Conservation (phyloP, 768 basidiomycete species). For the Hygrophorus pudorinus region DNA sequence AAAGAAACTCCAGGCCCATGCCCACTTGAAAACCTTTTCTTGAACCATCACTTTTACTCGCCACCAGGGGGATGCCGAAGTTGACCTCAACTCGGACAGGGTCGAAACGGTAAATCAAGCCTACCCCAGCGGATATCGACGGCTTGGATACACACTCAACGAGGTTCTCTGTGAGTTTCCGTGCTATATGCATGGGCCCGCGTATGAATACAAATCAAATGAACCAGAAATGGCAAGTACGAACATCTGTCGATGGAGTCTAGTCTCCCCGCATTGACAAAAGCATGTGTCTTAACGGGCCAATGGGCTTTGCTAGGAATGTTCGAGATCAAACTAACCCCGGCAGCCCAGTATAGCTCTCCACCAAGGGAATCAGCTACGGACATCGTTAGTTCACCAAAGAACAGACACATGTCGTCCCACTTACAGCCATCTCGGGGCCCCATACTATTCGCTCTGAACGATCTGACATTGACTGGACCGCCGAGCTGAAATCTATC, state of each 20-base stretch:
- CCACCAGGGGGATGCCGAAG: slow-evolving; percentile 73
- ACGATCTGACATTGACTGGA: slow-evolving; percentile 73
- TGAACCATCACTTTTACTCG: slow-evolving; percentile 53
- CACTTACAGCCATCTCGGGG: slow-evolving; percentile 60
- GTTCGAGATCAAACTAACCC: slow-evolving; percentile 65
- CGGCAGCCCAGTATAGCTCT: slow-evolving; percentile 71
- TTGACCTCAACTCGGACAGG: slow-evolving; percentile 84
- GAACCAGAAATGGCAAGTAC: slow-evolving; percentile 13
- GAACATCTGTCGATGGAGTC: slow-evolving; percentile 49
- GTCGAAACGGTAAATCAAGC: slow-evolving; percentile 75
- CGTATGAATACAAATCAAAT: slow-evolving; percentile 3
- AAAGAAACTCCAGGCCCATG: slow-evolving; percentile 73
- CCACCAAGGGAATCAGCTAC: slow-evolving; percentile 82
- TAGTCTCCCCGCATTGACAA: slow-evolving; percentile 74
- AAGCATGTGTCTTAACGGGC: slow-evolving; percentile 76
- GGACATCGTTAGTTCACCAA: not conserved
- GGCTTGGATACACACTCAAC: slow-evolving; percentile 37
- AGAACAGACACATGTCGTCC: not conserved
- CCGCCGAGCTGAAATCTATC: slow-evolving; percentile 95
- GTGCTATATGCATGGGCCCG: slow-evolving; percentile 18
- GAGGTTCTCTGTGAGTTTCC: slow-evolving; percentile 30
- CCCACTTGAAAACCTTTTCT: slow-evolving; percentile 74
- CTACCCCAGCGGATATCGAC: slow-evolving; percentile 72
- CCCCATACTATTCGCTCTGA: slow-evolving; percentile 69
- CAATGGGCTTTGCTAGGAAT: slow-evolving; percentile 67